phyloP scores from a whole-genome alignment of 257 asterid genomes.

The Thymus mandschuricus region DNA sequence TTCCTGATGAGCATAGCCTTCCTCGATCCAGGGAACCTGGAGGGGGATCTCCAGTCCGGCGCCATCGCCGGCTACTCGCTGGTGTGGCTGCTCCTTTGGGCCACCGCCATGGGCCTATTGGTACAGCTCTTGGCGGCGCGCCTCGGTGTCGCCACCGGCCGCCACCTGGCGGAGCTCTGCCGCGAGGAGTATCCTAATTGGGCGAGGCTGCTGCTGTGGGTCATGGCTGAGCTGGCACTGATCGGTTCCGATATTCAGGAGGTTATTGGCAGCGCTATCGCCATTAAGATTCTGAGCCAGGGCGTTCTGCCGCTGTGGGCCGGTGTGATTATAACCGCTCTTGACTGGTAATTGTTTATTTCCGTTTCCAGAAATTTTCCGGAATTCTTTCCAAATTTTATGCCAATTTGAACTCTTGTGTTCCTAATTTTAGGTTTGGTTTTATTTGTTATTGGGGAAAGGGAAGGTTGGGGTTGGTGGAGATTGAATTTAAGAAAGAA shows the following conservation, averaged over 20 bases:
- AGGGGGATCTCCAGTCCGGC: slow-evolving; percentile 87
- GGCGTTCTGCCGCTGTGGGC: slow-evolving; percentile 76
- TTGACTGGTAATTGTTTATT: slow-evolving; percentile 54
- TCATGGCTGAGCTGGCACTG: slow-evolving; percentile 77
- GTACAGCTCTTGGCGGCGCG: slow-evolving; percentile 77
- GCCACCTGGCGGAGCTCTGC: slow-evolving; percentile 78
- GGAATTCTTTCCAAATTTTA: not conserved
- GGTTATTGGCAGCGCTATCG: slow-evolving; percentile 86
- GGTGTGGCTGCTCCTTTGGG: slow-evolving; percentile 83
- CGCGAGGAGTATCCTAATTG: slow-evolving; percentile 80
- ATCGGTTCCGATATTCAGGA: slow-evolving; percentile 87
- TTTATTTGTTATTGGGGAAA: not conserved
- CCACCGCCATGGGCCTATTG: slow-evolving; percentile 74
- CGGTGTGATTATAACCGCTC: slow-evolving; percentile 76
- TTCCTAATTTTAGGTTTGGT: not conserved
- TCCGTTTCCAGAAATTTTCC: too few species aligned
- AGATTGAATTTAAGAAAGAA: too few species aligned
- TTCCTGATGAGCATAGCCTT: slow-evolving; percentile 83
- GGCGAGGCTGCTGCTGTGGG: slow-evolving; percentile 75
- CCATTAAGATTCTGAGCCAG: slow-evolving; percentile 63
- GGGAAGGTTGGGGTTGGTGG: too few species aligned
- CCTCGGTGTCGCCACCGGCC: slow-evolving; percentile 77
- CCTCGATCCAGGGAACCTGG: slow-evolving; percentile 84
- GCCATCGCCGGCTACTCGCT: slow-evolving; percentile 82
- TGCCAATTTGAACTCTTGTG: not conserved